phyloP scores from a whole-genome alignment of 495 filamentous ascomycete species.

The Neurospora sp. region DNA sequence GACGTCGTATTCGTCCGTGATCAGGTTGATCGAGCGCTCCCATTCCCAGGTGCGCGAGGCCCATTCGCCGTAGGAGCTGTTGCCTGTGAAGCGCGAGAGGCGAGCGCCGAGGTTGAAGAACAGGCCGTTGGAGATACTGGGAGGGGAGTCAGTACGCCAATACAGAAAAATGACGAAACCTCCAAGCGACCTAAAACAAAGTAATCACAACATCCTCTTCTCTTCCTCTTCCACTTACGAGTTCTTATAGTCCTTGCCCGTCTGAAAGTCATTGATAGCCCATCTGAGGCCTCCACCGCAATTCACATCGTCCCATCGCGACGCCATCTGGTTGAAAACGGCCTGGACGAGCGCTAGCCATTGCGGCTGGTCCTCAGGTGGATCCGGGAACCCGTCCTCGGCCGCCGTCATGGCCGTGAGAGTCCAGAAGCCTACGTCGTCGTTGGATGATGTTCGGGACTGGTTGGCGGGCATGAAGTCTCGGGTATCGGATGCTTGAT shows the following conservation, averaged over 20 bases:
- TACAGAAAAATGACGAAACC: background rate
- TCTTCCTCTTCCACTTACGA: constrained; percentile 15
- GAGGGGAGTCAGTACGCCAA: background rate
- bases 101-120: constrained; percentile 78
- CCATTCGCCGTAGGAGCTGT: constrained; percentile 68
- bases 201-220: background rate
- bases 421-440: constrained; percentile 83
- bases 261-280: constrained; percentile 78
- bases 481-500: constrained; percentile 55
- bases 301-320: constrained; percentile 55
- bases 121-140: constrained; percentile 57
- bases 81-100: constrained; percentile 63
- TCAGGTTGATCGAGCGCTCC: constrained; percentile 49
- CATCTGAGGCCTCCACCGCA: constrained; percentile 76
- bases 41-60: constrained; percentile 64
- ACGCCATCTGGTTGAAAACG: constrained; percentile 60
- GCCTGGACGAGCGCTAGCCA: constrained; percentile 75
- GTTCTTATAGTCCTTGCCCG: constrained; percentile 75
- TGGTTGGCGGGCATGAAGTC: constrained; percentile 80
- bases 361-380: constrained; percentile 49
- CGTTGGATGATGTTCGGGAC: constrained; percentile 65
- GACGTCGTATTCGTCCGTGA: constrained; percentile 50
- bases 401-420: constrained; percentile 75
- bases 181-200: background rate
- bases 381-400: constrained; percentile 65